Base-by-base conservation (phyloP, 768 basidiomycete genomes). In the Hortiboletus campestris region DNA sequence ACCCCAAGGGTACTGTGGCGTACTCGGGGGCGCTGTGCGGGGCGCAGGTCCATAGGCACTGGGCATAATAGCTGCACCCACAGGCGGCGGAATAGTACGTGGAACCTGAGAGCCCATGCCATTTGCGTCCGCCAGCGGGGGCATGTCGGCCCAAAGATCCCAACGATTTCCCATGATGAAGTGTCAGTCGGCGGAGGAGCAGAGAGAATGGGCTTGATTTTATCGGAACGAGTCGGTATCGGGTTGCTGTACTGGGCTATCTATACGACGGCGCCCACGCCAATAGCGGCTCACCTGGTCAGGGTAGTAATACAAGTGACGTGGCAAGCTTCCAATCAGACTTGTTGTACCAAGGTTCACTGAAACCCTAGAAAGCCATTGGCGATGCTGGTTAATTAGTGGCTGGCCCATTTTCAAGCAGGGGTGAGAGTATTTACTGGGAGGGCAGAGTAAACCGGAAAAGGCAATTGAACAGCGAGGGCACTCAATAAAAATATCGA, bases 21-120 rank as follows among this genome's bases (percentile, higher is more conserved):
- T 29, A 51, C n/a, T 25, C 2, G 56, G 13, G 31, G 55, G 57
- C 43, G 53, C 49, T 4, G 46, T 13, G n/a, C 4, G 60, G 10
- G 61, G 66, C 22, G 59, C 40, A 11, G 61, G 62, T n/a, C 55
- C 49, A 32, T 10, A 46, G 25, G 57, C 49, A 29, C 7, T 46
- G 29, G 57, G 32, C 49, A 59, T 59, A 2, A 60, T 8, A 7
- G 57, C 43, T 32, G 71, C 67, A 19, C 59, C 59, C 4, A 42
- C 53, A 22, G 71, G 63, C 4, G 71, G 69, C 11, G 65, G 71
- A 20, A 71, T 71, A n/a, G 5, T 14, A 34, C 9, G 55, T 20
- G 48, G 38, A 2, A 51, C 9, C 31, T 51, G 55, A 35, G 57
- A 42, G n/a, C 10, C 6, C 36, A 44, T 20, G 43, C 9, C 34